A percentile compares a stretch with the other conserved stretches of the same genome.
Conservation (phyloP, 768 basidiomycete genomes). For the Leccinum obscurum region DNA sequence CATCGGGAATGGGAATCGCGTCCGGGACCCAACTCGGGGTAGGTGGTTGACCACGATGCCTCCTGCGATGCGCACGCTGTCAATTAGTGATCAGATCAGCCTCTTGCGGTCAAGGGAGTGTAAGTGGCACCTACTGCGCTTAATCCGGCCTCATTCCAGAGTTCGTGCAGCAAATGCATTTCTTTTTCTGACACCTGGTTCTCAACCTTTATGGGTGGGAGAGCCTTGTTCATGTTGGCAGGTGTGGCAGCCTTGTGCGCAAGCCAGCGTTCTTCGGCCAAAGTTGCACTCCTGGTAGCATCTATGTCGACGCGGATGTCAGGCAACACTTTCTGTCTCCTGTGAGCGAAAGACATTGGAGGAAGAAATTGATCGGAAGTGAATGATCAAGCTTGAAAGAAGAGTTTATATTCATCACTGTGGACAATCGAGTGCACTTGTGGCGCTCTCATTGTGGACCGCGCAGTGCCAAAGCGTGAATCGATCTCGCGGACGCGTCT, state of each 20-base stretch:
- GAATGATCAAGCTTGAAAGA: neutral
- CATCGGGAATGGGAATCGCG: slow-evolving; percentile 16
- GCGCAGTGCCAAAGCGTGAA: slow-evolving; percentile 10
- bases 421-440: neutral
- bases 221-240: slow-evolving; percentile 5
- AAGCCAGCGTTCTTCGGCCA: neutral
- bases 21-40: slow-evolving; percentile 6
- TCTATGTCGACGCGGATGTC: slow-evolving; percentile 15
- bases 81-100: slow-evolving; percentile 9
- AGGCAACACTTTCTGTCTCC: slow-evolving; percentile 26
- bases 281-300: neutral
- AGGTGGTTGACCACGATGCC: slow-evolving; percentile 6
- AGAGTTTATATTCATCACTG: slow-evolving; percentile 10
- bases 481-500: slow-evolving; percentile 2
- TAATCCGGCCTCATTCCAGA: slow-evolving; percentile 30
- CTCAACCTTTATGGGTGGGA: slow-evolving; percentile 21
- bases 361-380: neutral
- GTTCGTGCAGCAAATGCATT: slow-evolving; percentile 16
- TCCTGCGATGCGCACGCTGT: slow-evolving; percentile 29
- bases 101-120: neutral
- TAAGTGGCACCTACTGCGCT: slow-evolving; percentile 18
- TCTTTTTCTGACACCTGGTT: slow-evolving; percentile 20
- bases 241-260: neutral
- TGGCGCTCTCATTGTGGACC: slow-evolving; percentile 10
- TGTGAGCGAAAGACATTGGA: slow-evolving; percentile 10